Percentiles rank a stretch among this genome's conserved stretches.
Evolutionary conservation across 1,284 basidiomycete genomes (phyloP).

Genomic region (Coniferiporia weirii): DNA sequence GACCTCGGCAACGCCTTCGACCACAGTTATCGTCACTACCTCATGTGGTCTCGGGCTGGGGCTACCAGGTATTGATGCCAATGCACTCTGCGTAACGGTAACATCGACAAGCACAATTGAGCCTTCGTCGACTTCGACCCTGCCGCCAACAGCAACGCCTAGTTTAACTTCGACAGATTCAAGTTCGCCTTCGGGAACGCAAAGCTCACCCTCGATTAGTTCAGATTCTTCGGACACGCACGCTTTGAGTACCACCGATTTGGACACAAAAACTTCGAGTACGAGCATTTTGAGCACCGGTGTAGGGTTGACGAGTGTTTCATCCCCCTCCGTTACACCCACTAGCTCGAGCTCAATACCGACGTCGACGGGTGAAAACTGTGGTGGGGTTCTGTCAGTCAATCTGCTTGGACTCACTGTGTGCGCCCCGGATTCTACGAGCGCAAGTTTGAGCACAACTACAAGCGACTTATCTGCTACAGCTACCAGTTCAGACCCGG

Average conservation of each 20-base stretch:
- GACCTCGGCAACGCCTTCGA: conserved; percentile 3
- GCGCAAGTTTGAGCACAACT: neutral
- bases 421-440: neutral
- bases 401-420: conserved; percentile 10
- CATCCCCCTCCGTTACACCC: neutral
- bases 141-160: neutral
- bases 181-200: too few species aligned
- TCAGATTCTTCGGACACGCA: too few species aligned
- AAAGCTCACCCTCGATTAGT: too few species aligned
- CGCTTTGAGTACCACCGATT: too few species aligned
- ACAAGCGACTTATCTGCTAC: conserved; percentile 30
- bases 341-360: neutral
- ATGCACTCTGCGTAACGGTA: neutral
- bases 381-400: conserved; percentile 1
- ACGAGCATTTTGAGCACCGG: neutral
- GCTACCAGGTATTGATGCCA: neutral
- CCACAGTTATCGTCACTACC: neutral
- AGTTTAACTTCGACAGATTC: too few species aligned
- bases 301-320: neutral
- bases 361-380: neutral
- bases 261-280: too few species aligned
- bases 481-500: conserved; percentile 18
- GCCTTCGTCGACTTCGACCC: neutral
- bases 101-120: neutral
- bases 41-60: conserved; percentile 4